A percentile compares a stretch with the other conserved stretches of the same genome.
phyloP scores from a whole-genome alignment of 164 flowering plant genomes.

The Magnolia officinalis region DNA sequence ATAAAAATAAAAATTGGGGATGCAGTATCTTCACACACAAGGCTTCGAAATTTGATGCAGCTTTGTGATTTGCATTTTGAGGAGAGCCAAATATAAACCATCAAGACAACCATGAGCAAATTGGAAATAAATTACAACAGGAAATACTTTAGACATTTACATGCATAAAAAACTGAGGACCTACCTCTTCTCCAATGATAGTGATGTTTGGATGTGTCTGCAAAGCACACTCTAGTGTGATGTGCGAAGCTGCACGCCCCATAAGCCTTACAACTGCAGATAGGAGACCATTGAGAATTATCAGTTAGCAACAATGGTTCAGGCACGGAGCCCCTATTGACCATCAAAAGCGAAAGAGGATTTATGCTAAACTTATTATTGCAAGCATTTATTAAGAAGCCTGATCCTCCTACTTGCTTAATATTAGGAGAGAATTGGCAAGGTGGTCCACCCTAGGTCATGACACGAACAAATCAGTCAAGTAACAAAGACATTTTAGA shows the following conservation, averaged over 20 bases:
- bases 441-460: not conserved
- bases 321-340: not conserved
- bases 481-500: too few relatives aligned
- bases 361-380: not conserved
- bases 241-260: constrained; percentile 99
- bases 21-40: not conserved
- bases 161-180: not conserved
- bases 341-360: not conserved
- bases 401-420: too few relatives aligned
- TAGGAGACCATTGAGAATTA: not conserved
- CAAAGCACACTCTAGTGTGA: constrained; percentile 96
- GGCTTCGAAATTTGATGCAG: not conserved
- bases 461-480: too few relatives aligned
- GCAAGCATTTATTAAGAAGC: too few relatives aligned
- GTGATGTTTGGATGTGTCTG: constrained; percentile 97
- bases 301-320: constrained; percentile 1
- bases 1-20: not conserved
- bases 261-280: constrained; percentile 92
- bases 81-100: not conserved
- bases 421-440: not conserved
- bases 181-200: constrained; percentile 96
- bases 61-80: not conserved
- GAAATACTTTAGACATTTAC: constrained; percentile 4
- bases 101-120: not conserved
- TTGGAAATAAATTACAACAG: constrained; percentile 1